phyloP scores from a whole-genome alignment of 768 basidiomycete species.

The Hygrocybe coccinea region DNA sequence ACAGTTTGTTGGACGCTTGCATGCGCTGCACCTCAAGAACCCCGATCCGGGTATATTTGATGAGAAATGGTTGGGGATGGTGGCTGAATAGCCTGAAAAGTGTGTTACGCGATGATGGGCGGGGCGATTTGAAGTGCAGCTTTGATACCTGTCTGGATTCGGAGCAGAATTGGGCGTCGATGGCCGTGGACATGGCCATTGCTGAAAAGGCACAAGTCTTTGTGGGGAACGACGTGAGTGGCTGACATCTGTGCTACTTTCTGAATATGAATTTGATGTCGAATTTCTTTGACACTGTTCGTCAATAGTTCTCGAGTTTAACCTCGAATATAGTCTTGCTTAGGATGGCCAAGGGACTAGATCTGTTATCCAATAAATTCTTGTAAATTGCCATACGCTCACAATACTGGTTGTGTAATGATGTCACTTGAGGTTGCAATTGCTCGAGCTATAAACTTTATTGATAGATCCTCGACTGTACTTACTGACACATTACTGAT shows the following conservation, averaged over 20 bases:
- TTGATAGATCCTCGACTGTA: too few relatives aligned
- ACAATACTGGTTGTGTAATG: too few relatives aligned
- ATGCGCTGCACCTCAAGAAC: slow-evolving; percentile 32
- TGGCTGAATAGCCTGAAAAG: slow-evolving; percentile 36
- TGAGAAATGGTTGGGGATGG: slow-evolving; percentile 49
- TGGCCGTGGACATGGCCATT: slow-evolving; percentile 58
- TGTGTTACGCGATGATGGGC: slow-evolving; percentile 43
- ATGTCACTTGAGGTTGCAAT: too few relatives aligned
- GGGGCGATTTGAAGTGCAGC: slow-evolving; percentile 44
- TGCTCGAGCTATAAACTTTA: too few relatives aligned
- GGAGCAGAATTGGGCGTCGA: slow-evolving; percentile 44
- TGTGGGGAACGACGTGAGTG: slow-evolving; percentile 55
- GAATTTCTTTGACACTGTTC: too few relatives aligned
- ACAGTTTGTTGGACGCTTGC: slow-evolving; percentile 39
- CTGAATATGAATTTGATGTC: slow-evolving; percentile 8
- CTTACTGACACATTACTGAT: too few relatives aligned
- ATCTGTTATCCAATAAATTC: slow-evolving; percentile 36
- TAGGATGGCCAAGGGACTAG: slow-evolving; percentile 41
- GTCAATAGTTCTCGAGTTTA: slow-evolving; percentile 47
- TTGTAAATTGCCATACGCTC: too few relatives aligned
- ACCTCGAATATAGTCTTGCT: slow-evolving; percentile 48
- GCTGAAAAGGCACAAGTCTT: slow-evolving; percentile 55
- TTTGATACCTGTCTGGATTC: slow-evolving; percentile 37
- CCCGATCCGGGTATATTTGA: slow-evolving; percentile 37
- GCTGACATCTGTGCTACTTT: too few relatives aligned